Evolutionary conservation across 1,284 basidiomycete species (phyloP).

Genomic region (Retiboletus flavoniger): DNA sequence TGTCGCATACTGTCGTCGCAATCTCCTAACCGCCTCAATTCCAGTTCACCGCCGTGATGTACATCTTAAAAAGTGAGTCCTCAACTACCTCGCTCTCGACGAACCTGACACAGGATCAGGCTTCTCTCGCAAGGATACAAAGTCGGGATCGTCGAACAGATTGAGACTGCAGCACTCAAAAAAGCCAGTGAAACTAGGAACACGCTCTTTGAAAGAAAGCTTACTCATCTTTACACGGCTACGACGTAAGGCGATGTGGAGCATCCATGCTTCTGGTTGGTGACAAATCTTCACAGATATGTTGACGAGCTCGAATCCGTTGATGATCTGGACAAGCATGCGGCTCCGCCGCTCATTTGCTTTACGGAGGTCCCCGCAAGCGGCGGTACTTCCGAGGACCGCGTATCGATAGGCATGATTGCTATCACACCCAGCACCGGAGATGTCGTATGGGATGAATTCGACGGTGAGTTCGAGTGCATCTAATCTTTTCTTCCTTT

Average conservation of each 20-base stretch:
- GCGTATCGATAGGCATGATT: slow-evolving; percentile 71
- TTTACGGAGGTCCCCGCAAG: slow-evolving; percentile 62
- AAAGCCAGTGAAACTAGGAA: slow-evolving; percentile 84
- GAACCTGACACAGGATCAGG: slow-evolving; percentile 39
- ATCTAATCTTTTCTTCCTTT: slow-evolving; percentile 2
- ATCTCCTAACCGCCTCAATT: slow-evolving; percentile 82
- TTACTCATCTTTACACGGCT: slow-evolving; percentile 85
- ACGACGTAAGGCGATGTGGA: slow-evolving; percentile 63
- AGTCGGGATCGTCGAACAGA: slow-evolving; percentile 90
- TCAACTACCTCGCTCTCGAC: not conserved
- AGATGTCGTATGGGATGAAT: slow-evolving; percentile 90
- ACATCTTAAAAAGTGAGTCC: slow-evolving; percentile 79
- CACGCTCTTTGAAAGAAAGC: slow-evolving; percentile 76
- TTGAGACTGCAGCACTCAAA: slow-evolving; percentile 94
- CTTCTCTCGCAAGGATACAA: slow-evolving; percentile 85
- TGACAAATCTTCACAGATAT: slow-evolving; percentile 46
- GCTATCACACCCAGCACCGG: slow-evolving; percentile 86
- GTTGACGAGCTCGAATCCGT: slow-evolving; percentile 71
- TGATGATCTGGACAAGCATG: slow-evolving; percentile 59
- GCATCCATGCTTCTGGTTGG: not conserved
- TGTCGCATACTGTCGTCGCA: slow-evolving; percentile 73
- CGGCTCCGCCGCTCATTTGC: slow-evolving; percentile 64
- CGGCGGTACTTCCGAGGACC: slow-evolving; percentile 50
- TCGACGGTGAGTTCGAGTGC: slow-evolving; percentile 55
- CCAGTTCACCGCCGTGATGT: slow-evolving; percentile 80